Percentiles rank a stretch among this genome's conserved stretches.
Conservation (phyloP, 768 basidiomycete genomes). For the Artomyces pyxidatus region DNA sequence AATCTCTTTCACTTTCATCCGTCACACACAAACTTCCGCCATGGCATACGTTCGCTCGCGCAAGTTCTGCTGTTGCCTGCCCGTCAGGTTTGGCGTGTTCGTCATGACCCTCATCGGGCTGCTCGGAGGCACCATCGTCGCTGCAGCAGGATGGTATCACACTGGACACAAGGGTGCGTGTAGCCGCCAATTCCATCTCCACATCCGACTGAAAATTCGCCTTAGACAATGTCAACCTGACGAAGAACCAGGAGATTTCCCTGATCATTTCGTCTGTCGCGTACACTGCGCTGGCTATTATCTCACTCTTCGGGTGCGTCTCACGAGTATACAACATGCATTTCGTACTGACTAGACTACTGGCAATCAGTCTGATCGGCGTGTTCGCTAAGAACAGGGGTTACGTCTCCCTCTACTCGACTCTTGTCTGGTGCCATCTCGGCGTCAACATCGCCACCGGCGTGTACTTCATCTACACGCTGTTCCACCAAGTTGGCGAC, state of each 20-base stretch:
- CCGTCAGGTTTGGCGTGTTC: slow-evolving; percentile 56
- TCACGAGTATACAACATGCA: background rate
- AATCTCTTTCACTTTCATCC: background rate
- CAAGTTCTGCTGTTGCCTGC: slow-evolving; percentile 59
- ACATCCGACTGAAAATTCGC: background rate
- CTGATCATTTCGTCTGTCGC: slow-evolving; percentile 3
- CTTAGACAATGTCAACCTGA: slow-evolving; percentile 5
- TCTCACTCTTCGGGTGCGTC: slow-evolving; percentile 14
- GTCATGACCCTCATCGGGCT: slow-evolving; percentile 40
- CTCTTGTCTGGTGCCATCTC: slow-evolving; percentile 37
- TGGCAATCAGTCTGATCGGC: slow-evolving; percentile 32
- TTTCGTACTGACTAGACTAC: background rate
- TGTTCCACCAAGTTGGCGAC: slow-evolving; percentile 31
- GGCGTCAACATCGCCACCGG: slow-evolving; percentile 40
- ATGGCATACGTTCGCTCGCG: slow-evolving; percentile 41
- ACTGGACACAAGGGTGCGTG: slow-evolving; percentile 36
- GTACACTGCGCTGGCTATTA: slow-evolving; percentile 3
- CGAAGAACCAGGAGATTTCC: slow-evolving; percentile 8
- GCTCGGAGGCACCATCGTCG: slow-evolving; percentile 35
- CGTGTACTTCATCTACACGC: slow-evolving; percentile 39
- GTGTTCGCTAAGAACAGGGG: slow-evolving; percentile 32
- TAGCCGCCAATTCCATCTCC: background rate
- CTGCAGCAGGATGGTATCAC: slow-evolving; percentile 39
- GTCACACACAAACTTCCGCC: background rate
- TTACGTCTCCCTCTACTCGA: slow-evolving; percentile 37